Evolutionary conservation across 2,329 filamentous ascomycete genomes (phyloP), one percentile per base, ranked within the genome.

Genomic region (Fusarium vanettenii): DNA sequence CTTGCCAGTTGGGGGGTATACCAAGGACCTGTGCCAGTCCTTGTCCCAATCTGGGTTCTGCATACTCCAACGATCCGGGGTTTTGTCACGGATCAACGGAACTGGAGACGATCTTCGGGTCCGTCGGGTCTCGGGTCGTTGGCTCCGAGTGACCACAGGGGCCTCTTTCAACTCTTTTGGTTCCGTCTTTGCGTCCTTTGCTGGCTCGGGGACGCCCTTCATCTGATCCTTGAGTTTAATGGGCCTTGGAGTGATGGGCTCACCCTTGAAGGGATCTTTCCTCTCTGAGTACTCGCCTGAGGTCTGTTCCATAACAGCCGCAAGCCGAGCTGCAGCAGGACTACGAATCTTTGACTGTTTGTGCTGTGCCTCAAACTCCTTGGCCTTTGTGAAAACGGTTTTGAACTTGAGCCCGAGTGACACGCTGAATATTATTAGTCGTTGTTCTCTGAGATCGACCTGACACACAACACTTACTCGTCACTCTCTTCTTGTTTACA

Each of bases 1-100:
- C 64, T 87, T 89, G 4, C 90, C 90, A 29, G 83, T 85, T 6
- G 84, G 77, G 5, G 91, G 91, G 79, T 90, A 95, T 3, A 91
- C 85, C 2, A 95, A 85, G 2, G 92, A 88, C 60, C 85, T 86
- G 18, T 86, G 83, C 90, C 90, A 92, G 0, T 82, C 69, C 18
- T 82, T 82, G 37, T 81, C 81, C 91, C 91, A 92, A 4, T 81
- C 81, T 8, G 84, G 84, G 72, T 92, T 84, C 29, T 82, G 70
- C 8, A 79, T 76, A 2, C 89, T 89, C 90, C 90, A 92, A n/a
- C 67, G 65, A 50, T 80, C 71, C 13, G 75, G 78, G 10, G 56
- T 75, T 25, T 6, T 69, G 31, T 76, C 64, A 14, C 65, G 67
- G 22, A 59, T 45, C 13, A 61, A 31, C n/a, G 60, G 31, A 8